Conservation (phyloP, 2,329 filamentous ascomycete species). For the Drechslera avenae region DNA sequence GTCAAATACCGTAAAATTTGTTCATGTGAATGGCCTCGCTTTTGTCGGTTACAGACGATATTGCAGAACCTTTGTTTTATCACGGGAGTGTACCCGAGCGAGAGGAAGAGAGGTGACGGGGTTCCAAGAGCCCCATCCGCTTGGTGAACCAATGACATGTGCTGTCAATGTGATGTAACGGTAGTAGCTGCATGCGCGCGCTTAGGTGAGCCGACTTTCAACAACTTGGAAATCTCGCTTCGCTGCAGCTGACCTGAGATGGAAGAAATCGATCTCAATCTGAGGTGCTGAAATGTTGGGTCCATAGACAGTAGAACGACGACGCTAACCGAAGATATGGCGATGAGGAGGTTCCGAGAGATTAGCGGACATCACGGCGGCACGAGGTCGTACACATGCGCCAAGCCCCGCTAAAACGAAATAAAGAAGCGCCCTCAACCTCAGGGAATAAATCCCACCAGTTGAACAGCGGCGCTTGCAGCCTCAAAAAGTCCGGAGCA, state of each 20-base stretch:
- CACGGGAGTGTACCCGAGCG: neutral
- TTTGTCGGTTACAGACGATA: neutral
- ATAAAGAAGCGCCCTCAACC: neutral
- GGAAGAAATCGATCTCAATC: constrained; percentile 1
- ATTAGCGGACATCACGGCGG: neutral
- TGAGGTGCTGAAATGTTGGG: neutral
- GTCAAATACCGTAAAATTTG: no score
- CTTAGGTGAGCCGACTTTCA: neutral
- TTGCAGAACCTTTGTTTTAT: neutral
- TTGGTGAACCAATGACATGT: neutral
- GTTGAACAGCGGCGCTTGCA: neutral
- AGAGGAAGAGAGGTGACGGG: neutral
- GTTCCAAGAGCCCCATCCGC: neutral
- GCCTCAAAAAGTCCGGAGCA: no score
- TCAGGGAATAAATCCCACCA: neutral
- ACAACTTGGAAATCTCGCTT: constrained; percentile 4
- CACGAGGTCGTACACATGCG: neutral
- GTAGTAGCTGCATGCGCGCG: constrained; percentile 10
- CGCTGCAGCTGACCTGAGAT: constrained; percentile 5
- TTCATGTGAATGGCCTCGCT: no score
- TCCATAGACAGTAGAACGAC: constrained; percentile 5
- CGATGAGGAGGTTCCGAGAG: neutral
- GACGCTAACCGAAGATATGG: constrained; percentile 3
- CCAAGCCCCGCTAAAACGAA: constrained; percentile 5
- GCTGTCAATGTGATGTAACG: neutral